Evolutionary conservation across 148 eudicot species (phyloP).

Genomic region (Rhododendron griersonianum): DNA sequence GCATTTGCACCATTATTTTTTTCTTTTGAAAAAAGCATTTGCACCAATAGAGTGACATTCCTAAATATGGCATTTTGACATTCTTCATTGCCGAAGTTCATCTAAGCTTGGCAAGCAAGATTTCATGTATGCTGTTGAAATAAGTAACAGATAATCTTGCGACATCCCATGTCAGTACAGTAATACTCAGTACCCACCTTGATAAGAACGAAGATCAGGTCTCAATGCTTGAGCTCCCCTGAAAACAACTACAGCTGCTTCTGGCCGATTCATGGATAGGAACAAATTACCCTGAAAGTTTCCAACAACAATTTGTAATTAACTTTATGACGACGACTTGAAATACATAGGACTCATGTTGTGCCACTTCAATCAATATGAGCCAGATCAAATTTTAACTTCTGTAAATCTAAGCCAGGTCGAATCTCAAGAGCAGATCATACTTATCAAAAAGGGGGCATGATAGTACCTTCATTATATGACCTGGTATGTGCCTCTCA

Average conservation of each 20-base stretch:
- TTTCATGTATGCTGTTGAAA: background rate
- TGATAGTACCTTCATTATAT: constrained; percentile 76
- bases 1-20: background rate
- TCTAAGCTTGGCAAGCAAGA: background rate
- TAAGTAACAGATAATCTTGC: background rate
- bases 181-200: constrained; percentile 50
- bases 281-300: constrained; percentile 77
- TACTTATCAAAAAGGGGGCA: background rate
- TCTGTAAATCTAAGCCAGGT: background rate
- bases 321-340: background rate
- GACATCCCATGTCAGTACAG: background rate
- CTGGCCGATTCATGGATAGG: constrained; percentile 88
- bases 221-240: constrained; percentile 85
- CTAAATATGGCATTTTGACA: background rate
- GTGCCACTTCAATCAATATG: background rate
- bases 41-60: background rate
- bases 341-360: background rate
- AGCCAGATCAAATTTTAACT: background rate
- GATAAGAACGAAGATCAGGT: constrained; percentile 97
- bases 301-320: background rate
- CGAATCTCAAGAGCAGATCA: background rate
- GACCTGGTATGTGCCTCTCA: constrained; percentile 87
- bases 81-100: background rate
- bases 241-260: constrained; percentile 77
- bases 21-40: background rate